Base-by-base conservation (phyloP, 345 rosid genomes). In the Conringia planisiliqua region DNA sequence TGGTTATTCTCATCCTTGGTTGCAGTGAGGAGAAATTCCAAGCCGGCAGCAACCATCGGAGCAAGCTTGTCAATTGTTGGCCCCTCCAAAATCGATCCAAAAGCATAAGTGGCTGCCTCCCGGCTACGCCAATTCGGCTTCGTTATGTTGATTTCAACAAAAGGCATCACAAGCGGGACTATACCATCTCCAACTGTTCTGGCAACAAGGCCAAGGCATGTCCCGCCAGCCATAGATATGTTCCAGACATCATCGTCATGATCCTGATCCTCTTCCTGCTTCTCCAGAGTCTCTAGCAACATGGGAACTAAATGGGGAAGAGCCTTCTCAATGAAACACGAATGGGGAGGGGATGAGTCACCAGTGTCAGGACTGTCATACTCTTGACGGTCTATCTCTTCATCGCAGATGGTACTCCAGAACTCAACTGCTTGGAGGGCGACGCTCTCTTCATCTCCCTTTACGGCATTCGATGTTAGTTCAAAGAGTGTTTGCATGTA, bases 391-490 rank as follows among this genome's bases (percentile, higher is more conserved):
- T 95, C 97, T 32, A 95, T 87, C 88, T 95, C 99, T 75, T 92
- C 97, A 71, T 95, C 99, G 42, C 99, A 94, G 67, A 94, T 94
- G 47, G 97, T 82, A 75, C 99, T 94, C 99, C 97, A 94, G 68
- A 94, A 95, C 80, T 95, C 99, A 42, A 95, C 77, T 27, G 97
- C 99, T 77, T 95, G 99, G 55, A 95, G 92, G 17, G 97, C 92
- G 74, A 95, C 97, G 6, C 85, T 82, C 82, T 95, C 99, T 68
- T 89, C 89, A 71, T 92, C 99, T 43, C 83, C 88, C 78, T 86
- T 95, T 3, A 95, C 92, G 27, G 91, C 97, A 51, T 89, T 92
- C 56, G 97, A 86, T 32, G 97, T 92, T 62, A 95, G 91, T 78
- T 89, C 84, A 78, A 92, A 95, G 52, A 95, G 86, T 4, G 93